Conservation (phyloP, 2,329 filamentous ascomycete genomes). For the Aurifilum marmelostoma region DNA sequence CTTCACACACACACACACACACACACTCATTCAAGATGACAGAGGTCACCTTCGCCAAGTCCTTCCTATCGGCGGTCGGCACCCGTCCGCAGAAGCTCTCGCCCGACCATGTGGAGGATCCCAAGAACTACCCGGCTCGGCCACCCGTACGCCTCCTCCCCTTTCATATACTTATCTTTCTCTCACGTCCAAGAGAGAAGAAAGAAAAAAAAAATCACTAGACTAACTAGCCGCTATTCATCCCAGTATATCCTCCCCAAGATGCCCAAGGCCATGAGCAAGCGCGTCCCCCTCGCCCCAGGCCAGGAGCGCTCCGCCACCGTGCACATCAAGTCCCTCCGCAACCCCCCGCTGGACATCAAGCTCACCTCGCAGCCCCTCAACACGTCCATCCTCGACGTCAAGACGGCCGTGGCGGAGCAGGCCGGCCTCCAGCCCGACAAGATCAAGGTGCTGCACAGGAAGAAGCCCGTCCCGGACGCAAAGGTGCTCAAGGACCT, state of each 20-base stretch:
- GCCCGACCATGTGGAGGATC: conserved; percentile 89
- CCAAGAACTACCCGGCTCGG: conserved; percentile 74
- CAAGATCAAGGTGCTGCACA: conserved; percentile 84
- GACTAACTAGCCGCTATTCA: no score
- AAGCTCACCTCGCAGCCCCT: conserved; percentile 64
- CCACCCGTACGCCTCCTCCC: conserved; percentile 65
- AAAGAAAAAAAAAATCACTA: no score
- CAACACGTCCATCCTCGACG: conserved; percentile 75
- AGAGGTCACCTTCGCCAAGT: conserved; percentile 83
- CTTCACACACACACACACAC: background rate
- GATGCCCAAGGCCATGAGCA: conserved; percentile 56
- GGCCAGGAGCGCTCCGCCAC: conserved; percentile 57
- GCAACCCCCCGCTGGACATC: conserved; percentile 72
- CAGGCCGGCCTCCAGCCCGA: conserved; percentile 67
- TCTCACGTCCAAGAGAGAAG: no score
- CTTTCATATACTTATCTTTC: no score
- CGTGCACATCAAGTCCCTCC: conserved; percentile 73
- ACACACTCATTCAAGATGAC: conserved; percentile 59
- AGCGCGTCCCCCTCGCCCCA: conserved; percentile 47
- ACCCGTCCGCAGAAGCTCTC: conserved; percentile 78
- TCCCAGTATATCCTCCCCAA: conserved; percentile 75
- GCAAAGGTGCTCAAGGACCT: conserved; percentile 78
- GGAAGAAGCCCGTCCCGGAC: conserved; percentile 83
- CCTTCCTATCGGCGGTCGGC: conserved; percentile 81
- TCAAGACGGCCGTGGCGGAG: conserved; percentile 71